phyloP scores from a whole-genome alignment of 2,329 filamentous ascomycete genomes.

The Xylaria sp. region DNA sequence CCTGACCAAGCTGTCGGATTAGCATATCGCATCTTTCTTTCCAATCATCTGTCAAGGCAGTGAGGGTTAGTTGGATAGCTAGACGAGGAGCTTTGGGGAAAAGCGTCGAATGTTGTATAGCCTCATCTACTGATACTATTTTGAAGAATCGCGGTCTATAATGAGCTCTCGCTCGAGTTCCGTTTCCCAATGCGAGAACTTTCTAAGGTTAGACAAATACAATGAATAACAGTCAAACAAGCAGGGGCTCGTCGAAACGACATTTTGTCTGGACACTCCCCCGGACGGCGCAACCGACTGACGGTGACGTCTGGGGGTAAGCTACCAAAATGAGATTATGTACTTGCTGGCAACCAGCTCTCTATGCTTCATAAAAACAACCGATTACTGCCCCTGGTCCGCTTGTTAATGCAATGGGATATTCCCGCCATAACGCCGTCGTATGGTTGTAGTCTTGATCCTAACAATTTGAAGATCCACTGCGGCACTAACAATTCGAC shows the following conservation, averaged over 20 bases:
- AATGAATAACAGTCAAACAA: slow-evolving; percentile 8
- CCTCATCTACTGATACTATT: slow-evolving; percentile 16
- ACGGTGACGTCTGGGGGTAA: slow-evolving; percentile 4
- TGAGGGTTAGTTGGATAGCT: neutral
- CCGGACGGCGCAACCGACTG: neutral
- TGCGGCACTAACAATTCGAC: neutral
- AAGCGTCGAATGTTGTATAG: slow-evolving; percentile 9
- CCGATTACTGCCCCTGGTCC: slow-evolving; percentile 25
- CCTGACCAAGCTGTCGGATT: slow-evolving; percentile 35
- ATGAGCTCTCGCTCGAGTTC: slow-evolving; percentile 4
- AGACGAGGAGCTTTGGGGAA: neutral
- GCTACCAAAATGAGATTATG: slow-evolving; percentile 28
- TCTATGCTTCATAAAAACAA: slow-evolving; percentile 23
- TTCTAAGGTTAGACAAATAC: slow-evolving; percentile 8
- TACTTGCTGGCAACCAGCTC: slow-evolving; percentile 27
- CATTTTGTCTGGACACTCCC: slow-evolving; percentile 3
- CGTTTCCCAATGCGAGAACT: slow-evolving; percentile 11
- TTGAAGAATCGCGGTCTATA: slow-evolving; percentile 21
- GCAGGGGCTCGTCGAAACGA: neutral
- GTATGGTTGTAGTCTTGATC: slow-evolving; percentile 29
- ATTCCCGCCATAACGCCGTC: slow-evolving; percentile 34
- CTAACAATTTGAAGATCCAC: neutral
- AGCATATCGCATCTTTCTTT: neutral
- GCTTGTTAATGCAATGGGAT: slow-evolving; percentile 34
- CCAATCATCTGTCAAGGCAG: neutral